phyloP scores from a whole-genome alignment of 805 yeast species.

The Trichomonascus vanleenenianus region DNA sequence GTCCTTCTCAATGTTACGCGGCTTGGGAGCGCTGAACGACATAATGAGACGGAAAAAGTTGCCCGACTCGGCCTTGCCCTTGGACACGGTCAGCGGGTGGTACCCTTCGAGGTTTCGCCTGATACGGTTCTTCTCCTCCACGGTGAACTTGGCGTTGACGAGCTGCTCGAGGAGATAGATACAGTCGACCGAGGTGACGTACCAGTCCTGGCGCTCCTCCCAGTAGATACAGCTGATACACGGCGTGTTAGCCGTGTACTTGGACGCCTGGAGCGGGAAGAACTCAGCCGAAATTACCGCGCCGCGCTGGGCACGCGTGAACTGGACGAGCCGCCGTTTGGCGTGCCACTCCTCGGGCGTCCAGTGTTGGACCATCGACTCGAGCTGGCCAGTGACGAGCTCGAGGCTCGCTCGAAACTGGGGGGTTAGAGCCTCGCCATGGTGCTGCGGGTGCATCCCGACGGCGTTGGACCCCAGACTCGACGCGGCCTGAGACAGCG shows the following conservation, averaged over 20 bases:
- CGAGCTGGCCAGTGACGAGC: constrained; percentile 23
- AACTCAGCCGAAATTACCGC: constrained; percentile 33
- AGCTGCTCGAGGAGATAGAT: constrained; percentile 49
- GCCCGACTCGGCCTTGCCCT: constrained; percentile 34
- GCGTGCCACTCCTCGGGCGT: constrained; percentile 34
- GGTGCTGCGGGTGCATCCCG: neutral
- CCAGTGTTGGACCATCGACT: constrained; percentile 40
- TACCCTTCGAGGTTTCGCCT: constrained; percentile 59
- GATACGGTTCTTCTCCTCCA: constrained; percentile 64
- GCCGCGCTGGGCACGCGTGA: constrained; percentile 33
- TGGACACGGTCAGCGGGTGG: constrained; percentile 52
- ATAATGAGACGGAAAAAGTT: constrained; percentile 43
- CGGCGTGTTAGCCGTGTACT: constrained; percentile 35
- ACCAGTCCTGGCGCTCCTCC: constrained; percentile 40
- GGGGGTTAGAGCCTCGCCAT: constrained; percentile 1
- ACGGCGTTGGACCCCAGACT: constrained; percentile 10
- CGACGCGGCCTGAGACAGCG: constrained; percentile 20
- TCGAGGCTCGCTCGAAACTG: constrained; percentile 24
- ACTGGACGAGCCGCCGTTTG: constrained; percentile 42
- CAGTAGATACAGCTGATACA: constrained; percentile 55
- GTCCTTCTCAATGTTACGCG: constrained; percentile 64
- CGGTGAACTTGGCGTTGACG: constrained; percentile 46
- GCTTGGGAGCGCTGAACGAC: constrained; percentile 56
- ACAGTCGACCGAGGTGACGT: constrained; percentile 60
- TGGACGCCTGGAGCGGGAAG: constrained; percentile 30